Evolutionary conservation across 176 grass and related monocot genomes (phyloP).

Genomic region (Avena insularis): DNA sequence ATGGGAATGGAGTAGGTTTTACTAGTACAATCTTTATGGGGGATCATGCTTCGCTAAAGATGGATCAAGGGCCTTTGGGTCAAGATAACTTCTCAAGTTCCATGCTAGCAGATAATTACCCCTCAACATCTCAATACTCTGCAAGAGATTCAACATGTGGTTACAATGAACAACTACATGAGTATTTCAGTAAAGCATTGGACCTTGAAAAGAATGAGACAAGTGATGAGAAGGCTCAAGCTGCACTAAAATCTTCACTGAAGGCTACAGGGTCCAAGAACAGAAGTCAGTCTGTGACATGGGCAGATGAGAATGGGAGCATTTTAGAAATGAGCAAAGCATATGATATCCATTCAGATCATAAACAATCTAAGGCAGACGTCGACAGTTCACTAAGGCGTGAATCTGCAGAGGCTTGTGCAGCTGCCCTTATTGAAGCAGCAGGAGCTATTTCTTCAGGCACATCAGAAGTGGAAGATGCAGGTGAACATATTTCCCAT

Average conservation of each 20-base stretch:
- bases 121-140: slow-evolving; percentile 32
- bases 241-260: slow-evolving; percentile 74
- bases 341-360: slow-evolving; percentile 45
- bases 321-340: slow-evolving; percentile 45
- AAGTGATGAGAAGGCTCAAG: slow-evolving; percentile 39
- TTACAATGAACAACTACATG: slow-evolving; percentile 26
- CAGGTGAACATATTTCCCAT: slow-evolving; percentile 54
- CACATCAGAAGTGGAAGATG: slow-evolving; percentile 66
- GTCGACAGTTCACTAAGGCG: slow-evolving; percentile 57
- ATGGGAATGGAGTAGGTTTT: slow-evolving; percentile 43
- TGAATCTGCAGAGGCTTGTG: slow-evolving; percentile 86
- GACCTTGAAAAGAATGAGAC: slow-evolving; percentile 39
- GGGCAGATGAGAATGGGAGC: slow-evolving; percentile 63
- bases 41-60: slow-evolving; percentile 41
- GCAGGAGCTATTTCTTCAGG: slow-evolving; percentile 74
- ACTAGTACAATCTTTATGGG: slow-evolving; percentile 50
- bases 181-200: slow-evolving; percentile 46
- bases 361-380: slow-evolving; percentile 44
- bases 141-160: slow-evolving; percentile 18
- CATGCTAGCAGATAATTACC: slow-evolving; percentile 22
- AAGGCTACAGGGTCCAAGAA: slow-evolving; percentile 60
- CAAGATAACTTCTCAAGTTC: slow-evolving; percentile 43
- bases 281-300: slow-evolving; percentile 59
- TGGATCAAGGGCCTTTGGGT: slow-evolving; percentile 24
- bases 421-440: slow-evolving; percentile 70